A percentile compares a stretch with the other conserved stretches of the same genome.
These are phyloP conservation scores for Micractinium sp. DNA, from an alignment of 139 green algal species.

Conservation along the genomic window DNA sequence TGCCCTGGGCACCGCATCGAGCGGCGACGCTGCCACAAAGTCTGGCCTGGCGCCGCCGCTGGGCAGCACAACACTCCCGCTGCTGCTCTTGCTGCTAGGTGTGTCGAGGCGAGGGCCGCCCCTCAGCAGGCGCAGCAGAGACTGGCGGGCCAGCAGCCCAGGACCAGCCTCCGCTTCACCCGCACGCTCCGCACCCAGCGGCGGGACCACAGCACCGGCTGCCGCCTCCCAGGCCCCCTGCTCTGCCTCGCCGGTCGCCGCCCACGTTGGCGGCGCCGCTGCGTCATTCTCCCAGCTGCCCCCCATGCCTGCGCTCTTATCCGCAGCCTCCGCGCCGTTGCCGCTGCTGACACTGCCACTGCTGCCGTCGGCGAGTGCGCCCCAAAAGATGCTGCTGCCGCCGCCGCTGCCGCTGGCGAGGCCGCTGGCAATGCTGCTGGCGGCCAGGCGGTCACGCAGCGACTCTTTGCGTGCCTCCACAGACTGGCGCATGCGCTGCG, in stretches of 20 bases:
- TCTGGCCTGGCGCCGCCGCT: not conserved
- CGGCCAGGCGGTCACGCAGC: not conserved
- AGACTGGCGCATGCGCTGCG: slow-evolving; percentile 4
- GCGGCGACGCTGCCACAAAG: not conserved
- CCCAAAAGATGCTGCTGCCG: not conserved
- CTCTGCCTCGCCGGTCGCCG: not conserved
- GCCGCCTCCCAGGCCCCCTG: not conserved
- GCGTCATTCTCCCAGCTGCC: slow-evolving; percentile 15
- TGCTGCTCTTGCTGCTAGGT: not conserved
- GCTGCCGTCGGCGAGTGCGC: too few relatives aligned
- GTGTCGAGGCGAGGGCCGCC: not conserved
- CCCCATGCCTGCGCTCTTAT: not conserved
- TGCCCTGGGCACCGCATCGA: not conserved
- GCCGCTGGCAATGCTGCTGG: not conserved
- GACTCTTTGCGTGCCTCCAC: not conserved
- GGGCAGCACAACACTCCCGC: not conserved
- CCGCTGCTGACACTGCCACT: not conserved
- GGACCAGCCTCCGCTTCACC: not conserved
- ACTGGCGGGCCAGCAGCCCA: slow-evolving; percentile 7
- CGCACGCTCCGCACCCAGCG: not conserved
- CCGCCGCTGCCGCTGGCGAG: not conserved
- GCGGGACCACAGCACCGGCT: not conserved
- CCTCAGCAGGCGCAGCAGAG: slow-evolving; percentile 22
- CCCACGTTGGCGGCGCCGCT: not conserved
- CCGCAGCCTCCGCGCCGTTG: not conserved